Conservation (phyloP, 305 asterid species). For the Fraxinus floribunda region DNA sequence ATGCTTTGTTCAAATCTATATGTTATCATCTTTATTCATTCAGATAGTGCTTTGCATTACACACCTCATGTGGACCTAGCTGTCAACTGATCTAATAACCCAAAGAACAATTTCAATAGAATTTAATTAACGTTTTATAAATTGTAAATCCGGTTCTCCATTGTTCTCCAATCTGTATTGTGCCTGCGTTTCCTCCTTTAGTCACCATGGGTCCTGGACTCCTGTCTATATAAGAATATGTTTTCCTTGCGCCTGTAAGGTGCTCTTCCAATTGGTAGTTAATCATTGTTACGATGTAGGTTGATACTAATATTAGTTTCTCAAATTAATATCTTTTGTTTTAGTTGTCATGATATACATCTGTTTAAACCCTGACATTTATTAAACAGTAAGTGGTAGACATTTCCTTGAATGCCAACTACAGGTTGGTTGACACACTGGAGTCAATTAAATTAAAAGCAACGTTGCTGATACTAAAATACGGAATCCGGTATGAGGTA, state of each 20-base stretch:
- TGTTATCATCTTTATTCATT: not conserved
- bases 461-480: not conserved
- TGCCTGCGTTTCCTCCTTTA: not conserved
- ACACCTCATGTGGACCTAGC: too few species aligned
- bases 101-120: not conserved
- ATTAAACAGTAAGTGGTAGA: conserved; percentile 9
- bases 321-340: not conserved
- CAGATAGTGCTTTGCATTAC: too few species aligned
- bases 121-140: not conserved
- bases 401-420: not conserved
- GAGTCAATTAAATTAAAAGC: not conserved
- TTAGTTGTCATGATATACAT: conserved; percentile 4
- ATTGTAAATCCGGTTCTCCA: not conserved
- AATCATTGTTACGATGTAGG: not conserved
- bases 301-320: not conserved
- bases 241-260: not conserved
- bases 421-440: not conserved
- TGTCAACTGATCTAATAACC: not conserved
- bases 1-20: not conserved
- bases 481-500: not conserved
- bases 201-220: not conserved
- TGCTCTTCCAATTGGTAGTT: not conserved
- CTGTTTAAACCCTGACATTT: not conserved
- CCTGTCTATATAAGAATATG: not conserved
- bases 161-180: not conserved